Percentiles rank a stretch among this genome's conserved stretches.
phyloP scores from a whole-genome alignment of 2,329 filamentous ascomycete genomes.

The Alternaria metachromatica region DNA sequence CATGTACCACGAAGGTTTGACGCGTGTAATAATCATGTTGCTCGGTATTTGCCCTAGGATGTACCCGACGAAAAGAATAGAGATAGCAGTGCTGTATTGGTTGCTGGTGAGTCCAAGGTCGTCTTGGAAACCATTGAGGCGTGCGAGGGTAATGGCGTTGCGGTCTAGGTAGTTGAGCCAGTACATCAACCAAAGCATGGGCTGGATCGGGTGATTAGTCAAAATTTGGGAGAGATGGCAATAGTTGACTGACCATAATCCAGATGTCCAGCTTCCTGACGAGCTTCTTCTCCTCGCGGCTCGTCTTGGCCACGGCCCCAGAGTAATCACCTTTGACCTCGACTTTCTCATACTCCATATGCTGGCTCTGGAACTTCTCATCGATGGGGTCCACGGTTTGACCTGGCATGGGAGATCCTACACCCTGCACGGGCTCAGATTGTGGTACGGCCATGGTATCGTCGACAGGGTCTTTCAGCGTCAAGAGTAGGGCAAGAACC shows the following conservation, averaged over 20 bases:
- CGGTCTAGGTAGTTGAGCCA: constrained; percentile 51
- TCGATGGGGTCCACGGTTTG: background rate
- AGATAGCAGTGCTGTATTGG: constrained; percentile 51
- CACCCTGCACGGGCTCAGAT: background rate
- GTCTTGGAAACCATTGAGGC: constrained; percentile 64
- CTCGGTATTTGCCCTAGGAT: background rate
- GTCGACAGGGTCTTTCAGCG: background rate
- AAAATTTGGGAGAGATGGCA: constrained; percentile 14
- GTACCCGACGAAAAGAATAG: constrained; percentile 45
- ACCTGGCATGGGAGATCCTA: background rate
- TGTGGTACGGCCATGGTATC: background rate
- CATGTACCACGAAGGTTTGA: constrained; percentile 35
- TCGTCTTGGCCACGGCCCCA: constrained; percentile 16
- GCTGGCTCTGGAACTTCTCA: constrained; percentile 1
- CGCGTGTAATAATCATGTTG: background rate
- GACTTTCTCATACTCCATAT: background rate
- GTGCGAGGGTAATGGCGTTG: constrained; percentile 68
- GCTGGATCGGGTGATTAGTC: constrained; percentile 30
- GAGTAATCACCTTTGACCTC: constrained; percentile 13
- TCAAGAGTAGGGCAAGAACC: background rate
- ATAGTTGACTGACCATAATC: constrained; percentile 9
- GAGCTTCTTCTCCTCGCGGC: constrained; percentile 13
- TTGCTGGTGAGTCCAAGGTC: constrained; percentile 46
- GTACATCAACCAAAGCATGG: constrained; percentile 39
- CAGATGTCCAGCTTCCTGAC: constrained; percentile 18